Base-by-base conservation (phyloP, 805 yeast species). In the Teunomyces lycoperdinae region DNA sequence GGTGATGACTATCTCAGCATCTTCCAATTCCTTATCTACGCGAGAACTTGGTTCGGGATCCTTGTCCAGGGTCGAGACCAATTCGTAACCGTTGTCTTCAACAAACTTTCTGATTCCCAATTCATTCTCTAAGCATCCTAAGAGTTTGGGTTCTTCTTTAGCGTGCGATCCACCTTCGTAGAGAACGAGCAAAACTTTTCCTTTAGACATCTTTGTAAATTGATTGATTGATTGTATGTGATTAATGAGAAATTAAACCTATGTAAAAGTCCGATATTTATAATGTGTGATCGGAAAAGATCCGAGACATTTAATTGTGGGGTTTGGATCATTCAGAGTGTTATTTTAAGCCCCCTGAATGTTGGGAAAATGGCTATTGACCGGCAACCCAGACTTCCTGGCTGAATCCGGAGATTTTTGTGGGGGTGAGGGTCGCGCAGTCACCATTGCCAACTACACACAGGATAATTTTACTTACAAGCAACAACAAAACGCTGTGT, bases 71-170 rank as follows among this genome's bases (percentile, higher is more conserved):
- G 94, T 87, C 39, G 85, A 71, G 26, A 83, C 77, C 53, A 85
- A 68, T 41, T 79, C 77, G 59, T 87, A 89, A 35, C 92, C 94
- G 51, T 83, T 70, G 14, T 69, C 62, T 60, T 84, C 86, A 41
- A 87, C 74, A 74, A 81, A 85, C 47, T 75, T 62, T 45, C 83
- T 75, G 54, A 87, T 73, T 8, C 94, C 94, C 43, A 87, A 76
- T 54, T 86, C 90, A 64, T 85, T 85, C 65, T 87, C 91, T 52
- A 81, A 76, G 53, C 85, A 76, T 24, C 94, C 95, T 50, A 83
- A 73, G 48, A 87, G 74, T 53, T 75, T 74, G 45, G 82, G 71
- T 58, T 83, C 85, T 54, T 84, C 80, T 36, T 61, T 52, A 49
- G 89, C 88, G 58, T 82, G 85, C 33, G 67, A 57, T 42, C 78